These are phyloP conservation scores for Cicer cuneatum DNA, from an alignment of 306 rosid species.

Conservation along the genomic window DNA sequence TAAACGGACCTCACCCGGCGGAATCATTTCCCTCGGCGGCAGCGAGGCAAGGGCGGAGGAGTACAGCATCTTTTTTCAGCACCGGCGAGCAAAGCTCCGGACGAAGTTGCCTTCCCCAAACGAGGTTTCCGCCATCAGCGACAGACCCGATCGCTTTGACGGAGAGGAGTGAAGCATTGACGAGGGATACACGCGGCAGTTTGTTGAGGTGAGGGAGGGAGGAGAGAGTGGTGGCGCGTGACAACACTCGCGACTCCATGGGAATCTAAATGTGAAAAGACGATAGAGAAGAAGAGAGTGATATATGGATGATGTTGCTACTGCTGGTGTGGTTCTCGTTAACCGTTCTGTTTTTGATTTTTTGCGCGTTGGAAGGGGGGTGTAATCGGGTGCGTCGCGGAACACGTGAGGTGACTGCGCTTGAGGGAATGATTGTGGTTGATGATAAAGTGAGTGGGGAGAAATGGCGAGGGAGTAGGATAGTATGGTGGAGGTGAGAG, in stretches of 20 bases:
- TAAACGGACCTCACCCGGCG: slow-evolving; percentile 99
- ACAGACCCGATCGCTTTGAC: slow-evolving; percentile 63
- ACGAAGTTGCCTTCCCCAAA: slow-evolving; percentile 93
- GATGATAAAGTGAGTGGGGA: background rate
- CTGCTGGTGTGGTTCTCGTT: slow-evolving; percentile 45
- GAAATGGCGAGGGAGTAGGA: slow-evolving; percentile 1
- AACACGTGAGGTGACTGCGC: background rate
- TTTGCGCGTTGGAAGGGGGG: background rate
- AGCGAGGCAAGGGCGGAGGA: slow-evolving; percentile 57
- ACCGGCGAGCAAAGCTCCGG: slow-evolving; percentile 67
- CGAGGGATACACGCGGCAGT: slow-evolving; percentile 48
- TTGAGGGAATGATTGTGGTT: background rate
- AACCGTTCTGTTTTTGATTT: slow-evolving; percentile 34
- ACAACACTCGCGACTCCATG: slow-evolving; percentile 93
- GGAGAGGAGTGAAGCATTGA: slow-evolving; percentile 46
- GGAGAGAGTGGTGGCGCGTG: slow-evolving; percentile 73
- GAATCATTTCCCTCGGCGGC: slow-evolving; percentile 90
- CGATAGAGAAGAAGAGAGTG: slow-evolving; percentile 23
- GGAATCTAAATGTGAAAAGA: background rate
- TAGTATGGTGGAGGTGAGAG: slow-evolving; percentile 28
- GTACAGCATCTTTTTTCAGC: slow-evolving; percentile 47
- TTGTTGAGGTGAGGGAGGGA: slow-evolving; percentile 57
- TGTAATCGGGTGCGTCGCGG: background rate
- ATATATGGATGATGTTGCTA: slow-evolving; percentile 37
- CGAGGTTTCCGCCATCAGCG: slow-evolving; percentile 77